Evolutionary conservation across 202 grass and related monocot genomes (phyloP), one percentile per base, ranked within the genome.

Genomic region (Alloteropsis angusta): DNA sequence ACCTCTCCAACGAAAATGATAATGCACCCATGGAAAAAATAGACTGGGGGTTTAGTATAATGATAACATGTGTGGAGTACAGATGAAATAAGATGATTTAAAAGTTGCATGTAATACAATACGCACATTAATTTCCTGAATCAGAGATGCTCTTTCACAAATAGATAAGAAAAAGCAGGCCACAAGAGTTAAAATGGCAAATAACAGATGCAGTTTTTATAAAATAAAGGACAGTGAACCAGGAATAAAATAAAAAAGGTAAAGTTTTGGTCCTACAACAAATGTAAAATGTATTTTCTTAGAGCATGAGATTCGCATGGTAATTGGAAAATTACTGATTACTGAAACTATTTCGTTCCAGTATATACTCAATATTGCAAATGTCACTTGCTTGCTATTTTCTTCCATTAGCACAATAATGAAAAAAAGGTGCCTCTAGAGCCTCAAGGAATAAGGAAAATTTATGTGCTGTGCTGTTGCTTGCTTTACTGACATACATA

Each of bases 361-460:
- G 14, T 21, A 3, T 49, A 32, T 60, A 68, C 37, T 72, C 5
- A 74, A 75, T 80, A 64, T 50, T 25, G 48, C 22, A 52, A 52
- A 76, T 52, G 16, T 18, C 19, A 74, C 18, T 53, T 65, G 9
- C 46, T 53, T 59, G 7, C 16, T 72, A 17, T 65, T 60, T 71
- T 32, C 32, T 58, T 58, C 28, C 14, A 58, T 12, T 58, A 77
- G 41, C 72, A 78, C 39, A 65, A 10, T 18, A 21, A 77, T 37
- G 13, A 76, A 48, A 7, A 30, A 59, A 71, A 70, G 52, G 12
- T 19, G 4, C 16, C n/a, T 76, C 38, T 12, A 36, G 41, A 74
- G 59, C 63, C 74, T 68, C 9, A 62, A 86, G 34, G 55, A 64
- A 72, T 42, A 57, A 79, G 4, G 28, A 81, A 68, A 46, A 13